These are phyloP conservation scores for Penicillium soppii DNA, from an alignment of 495 filamentous ascomycete species.

Conservation along the genomic window DNA sequence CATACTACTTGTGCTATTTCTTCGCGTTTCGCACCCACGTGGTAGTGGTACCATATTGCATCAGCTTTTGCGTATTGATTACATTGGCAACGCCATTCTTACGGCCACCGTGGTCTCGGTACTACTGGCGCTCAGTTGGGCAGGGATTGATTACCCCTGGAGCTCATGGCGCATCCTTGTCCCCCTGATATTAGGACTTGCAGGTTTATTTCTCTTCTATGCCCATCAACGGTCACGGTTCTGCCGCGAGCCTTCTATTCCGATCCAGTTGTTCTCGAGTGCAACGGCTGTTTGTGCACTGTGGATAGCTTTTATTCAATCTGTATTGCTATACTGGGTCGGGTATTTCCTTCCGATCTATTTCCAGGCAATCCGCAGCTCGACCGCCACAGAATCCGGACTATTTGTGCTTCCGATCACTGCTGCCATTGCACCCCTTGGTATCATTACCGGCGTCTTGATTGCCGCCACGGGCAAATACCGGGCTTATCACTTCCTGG, in stretches of 20 bases:
- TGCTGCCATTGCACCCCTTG: slow-evolving; percentile 28
- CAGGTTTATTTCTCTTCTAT: slow-evolving; percentile 11
- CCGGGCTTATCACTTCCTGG: slow-evolving; percentile 39
- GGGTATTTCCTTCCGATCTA: slow-evolving; percentile 49
- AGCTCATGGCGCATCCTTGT: slow-evolving; percentile 45
- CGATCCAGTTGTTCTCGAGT: neutral
- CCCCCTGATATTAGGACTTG: slow-evolving; percentile 25
- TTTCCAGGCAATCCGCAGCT: slow-evolving; percentile 38
- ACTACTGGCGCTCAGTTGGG: slow-evolving; percentile 56
- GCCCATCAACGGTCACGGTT: slow-evolving; percentile 1
- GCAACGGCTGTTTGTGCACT: slow-evolving; percentile 14
- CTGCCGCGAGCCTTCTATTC: neutral
- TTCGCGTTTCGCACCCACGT: slow-evolving; percentile 21
- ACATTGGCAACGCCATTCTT: slow-evolving; percentile 51
- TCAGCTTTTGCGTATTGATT: slow-evolving; percentile 44
- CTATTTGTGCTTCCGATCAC: slow-evolving; percentile 36
- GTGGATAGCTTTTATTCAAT: slow-evolving; percentile 24
- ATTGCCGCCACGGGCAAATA: slow-evolving; percentile 43
- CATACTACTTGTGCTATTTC: slow-evolving; percentile 50
- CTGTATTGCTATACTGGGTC: slow-evolving; percentile 24
- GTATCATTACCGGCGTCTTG: slow-evolving; percentile 28
- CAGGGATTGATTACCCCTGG: slow-evolving; percentile 53
- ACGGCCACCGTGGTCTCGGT: slow-evolving; percentile 42
- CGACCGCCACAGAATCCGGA: slow-evolving; percentile 30
- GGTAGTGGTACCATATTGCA: neutral